Evolutionary conservation across 2,329 filamentous ascomycete species (phyloP).

Genomic region (Fusarium denticulatum): DNA sequence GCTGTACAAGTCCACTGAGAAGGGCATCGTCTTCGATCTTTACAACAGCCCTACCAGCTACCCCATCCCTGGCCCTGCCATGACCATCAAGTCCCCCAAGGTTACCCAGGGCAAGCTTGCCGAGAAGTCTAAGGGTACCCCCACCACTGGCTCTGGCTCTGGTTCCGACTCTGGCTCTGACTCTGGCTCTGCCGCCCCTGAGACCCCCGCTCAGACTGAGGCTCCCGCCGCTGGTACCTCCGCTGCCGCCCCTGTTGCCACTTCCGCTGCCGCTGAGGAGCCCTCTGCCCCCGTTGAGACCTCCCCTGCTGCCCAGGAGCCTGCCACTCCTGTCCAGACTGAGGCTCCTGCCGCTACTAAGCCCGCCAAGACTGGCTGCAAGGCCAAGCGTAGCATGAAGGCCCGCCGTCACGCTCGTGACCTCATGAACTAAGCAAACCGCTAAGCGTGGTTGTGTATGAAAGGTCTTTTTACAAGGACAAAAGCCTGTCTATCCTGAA

Average conservation of each 20-base stretch:
- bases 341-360: constrained; percentile 19
- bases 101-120: constrained; percentile 34
- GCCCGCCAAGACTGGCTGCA: constrained; percentile 35
- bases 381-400: constrained; percentile 34
- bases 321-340: constrained; percentile 21
- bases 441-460: constrained; percentile 33
- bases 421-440: constrained; percentile 31
- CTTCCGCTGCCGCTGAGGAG: constrained; percentile 6
- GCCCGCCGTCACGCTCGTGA: constrained; percentile 40
- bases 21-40: constrained; percentile 49
- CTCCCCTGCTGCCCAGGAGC: not conserved
- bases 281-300: constrained; percentile 11
- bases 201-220: not conserved
- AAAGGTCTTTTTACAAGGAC: constrained; percentile 24
- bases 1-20: constrained; percentile 46
- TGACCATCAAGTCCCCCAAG: constrained; percentile 34
- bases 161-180: not conserved
- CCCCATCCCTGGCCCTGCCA: constrained; percentile 44
- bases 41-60: constrained; percentile 43
- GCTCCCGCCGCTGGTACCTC: constrained; percentile 4
- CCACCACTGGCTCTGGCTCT: constrained; percentile 9
- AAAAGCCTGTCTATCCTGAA: constrained; percentile 10
- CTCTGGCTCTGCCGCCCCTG: not conserved
- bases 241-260: constrained; percentile 16
- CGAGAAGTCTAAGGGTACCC: constrained; percentile 21